Evolutionary conservation across 192 early-diverging fungal genomes (phyloP).

Genomic region (Entophlyctis luteolus): DNA sequence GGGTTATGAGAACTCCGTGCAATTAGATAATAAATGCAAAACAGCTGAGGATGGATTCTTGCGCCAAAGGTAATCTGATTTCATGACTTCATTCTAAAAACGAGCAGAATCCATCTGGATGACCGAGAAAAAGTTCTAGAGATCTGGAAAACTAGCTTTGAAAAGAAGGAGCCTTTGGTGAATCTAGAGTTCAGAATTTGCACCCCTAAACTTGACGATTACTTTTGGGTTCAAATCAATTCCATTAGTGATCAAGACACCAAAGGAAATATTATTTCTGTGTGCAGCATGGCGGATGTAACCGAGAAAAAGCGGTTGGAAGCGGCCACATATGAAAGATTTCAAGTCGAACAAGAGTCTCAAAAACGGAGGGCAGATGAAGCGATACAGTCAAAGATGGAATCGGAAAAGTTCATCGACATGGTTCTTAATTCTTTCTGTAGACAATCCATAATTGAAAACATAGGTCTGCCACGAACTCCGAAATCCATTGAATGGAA

Average conservation of each 20-base stretch:
- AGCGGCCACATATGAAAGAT: slow-evolving; percentile 11
- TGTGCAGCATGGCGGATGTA: slow-evolving; percentile 33
- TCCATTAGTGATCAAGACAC: background rate
- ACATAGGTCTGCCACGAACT: slow-evolving; percentile 38
- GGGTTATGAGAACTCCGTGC: background rate
- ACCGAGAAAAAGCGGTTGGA: slow-evolving; percentile 30
- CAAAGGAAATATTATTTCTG: background rate
- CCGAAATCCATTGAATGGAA: slow-evolving; percentile 42
- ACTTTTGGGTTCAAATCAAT: slow-evolving; percentile 8
- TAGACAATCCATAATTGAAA: background rate
- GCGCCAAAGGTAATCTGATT: background rate
- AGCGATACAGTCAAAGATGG: slow-evolving; percentile 25
- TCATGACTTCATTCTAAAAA: too few relatives aligned
- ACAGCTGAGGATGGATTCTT: background rate
- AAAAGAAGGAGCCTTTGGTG: background rate
- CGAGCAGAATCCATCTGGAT: slow-evolving; percentile 11
- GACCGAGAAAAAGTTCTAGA: slow-evolving; percentile 7
- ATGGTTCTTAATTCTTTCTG: slow-evolving; percentile 12
- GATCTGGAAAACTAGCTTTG: background rate
- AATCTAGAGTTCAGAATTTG: background rate
- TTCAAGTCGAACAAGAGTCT: slow-evolving; percentile 30
- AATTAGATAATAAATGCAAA: background rate
- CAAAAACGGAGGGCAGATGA: slow-evolving; percentile 37
- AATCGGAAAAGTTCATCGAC: slow-evolving; percentile 43
- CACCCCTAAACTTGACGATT: background rate